Evolutionary conservation across 495 filamentous ascomycete genomes (phyloP), one percentile per base, ranked within the genome.

Genomic region (Thermothielavioides terrestris): DNA sequence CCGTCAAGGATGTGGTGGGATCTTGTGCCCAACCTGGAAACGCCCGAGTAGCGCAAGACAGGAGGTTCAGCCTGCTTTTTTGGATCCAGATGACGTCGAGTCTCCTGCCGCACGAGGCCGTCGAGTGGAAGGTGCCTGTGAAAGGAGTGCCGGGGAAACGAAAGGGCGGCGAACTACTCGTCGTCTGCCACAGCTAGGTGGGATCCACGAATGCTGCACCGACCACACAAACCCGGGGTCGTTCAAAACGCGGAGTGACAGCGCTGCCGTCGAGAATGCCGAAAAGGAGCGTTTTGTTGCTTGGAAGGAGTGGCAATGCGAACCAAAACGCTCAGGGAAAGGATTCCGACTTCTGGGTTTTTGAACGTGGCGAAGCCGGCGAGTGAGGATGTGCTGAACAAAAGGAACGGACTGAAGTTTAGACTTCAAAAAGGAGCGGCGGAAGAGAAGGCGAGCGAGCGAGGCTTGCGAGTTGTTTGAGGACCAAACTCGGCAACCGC

Each of bases 341-440:
- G 28, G 36, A 53, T 8, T 35, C 22, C 36, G 39, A 42, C 28
- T 36, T 18, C 28, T 36, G 23, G 30, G 41, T 41, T 34, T 34
- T 35, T 36, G 20, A 8, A 36, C 42, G 41, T 27, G 17, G 27
- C 17, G 41, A 21, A 41, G 28, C 15, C 26, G 39, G 44, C 17
- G 42, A 39, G 22, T 23, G 26, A 4, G 37, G 15, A 20, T 46
- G 34, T 36, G 51, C 28, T 46, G 42, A 37, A 36, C 36, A 20
- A 45, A 58, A 61, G 48, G 58, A 61, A 50, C 53, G 55, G 47
- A 54, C 37, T 26, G 51, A 55, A 59, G 54, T 47, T 49, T 14
- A 46, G 42, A 27, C 32, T 42, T 17, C 27, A 43, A 45, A 60
- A 65, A 66, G 61, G 72, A 75, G 64, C 64, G 72, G 62, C 67